Evolutionary conservation across 2,329 filamentous ascomycete genomes (phyloP).

Genomic region (Onygena corvina): DNA sequence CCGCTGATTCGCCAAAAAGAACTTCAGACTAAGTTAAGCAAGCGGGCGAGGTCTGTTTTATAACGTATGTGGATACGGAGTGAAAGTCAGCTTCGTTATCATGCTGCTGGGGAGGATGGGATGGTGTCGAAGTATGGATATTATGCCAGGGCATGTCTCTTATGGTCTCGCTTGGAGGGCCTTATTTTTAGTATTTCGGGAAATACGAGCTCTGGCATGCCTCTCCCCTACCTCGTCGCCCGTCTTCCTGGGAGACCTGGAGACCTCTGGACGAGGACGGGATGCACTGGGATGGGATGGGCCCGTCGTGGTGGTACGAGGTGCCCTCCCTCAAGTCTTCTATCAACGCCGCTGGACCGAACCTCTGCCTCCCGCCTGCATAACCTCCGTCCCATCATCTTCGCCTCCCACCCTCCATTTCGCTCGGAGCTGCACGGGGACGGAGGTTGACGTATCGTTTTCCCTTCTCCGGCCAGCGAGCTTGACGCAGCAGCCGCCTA

Average conservation of each 20-base stretch:
- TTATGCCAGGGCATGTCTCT: slow-evolving; percentile 4
- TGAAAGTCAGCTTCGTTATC: no score
- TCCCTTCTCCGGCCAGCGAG: neutral
- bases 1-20: neutral
- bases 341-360: slow-evolving; percentile 4
- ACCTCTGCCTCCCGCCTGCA: neutral
- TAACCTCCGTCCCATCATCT: neutral
- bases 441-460: neutral
- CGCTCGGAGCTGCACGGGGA: neutral
- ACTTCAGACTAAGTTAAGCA: slow-evolving; percentile 5
- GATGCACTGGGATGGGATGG: neutral
- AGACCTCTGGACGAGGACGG: neutral
- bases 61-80: slow-evolving; percentile 2
- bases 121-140: neutral
- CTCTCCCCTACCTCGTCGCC: slow-evolving; percentile 2
- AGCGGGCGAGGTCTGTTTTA: slow-evolving; percentile 4
- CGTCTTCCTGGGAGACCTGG: no score
- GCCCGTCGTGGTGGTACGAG: neutral
- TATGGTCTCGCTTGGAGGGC: neutral
- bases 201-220: slow-evolving; percentile 5
- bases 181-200: slow-evolving; percentile 7
- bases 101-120: slow-evolving; percentile 2
- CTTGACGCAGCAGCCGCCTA: neutral
- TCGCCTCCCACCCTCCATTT: no score
- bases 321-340: no score